Percentiles rank a stretch among this genome's conserved stretches.
phyloP scores from a whole-genome alignment of 169 alveolate species.

The Cryptosporidium xiaoi region DNA sequence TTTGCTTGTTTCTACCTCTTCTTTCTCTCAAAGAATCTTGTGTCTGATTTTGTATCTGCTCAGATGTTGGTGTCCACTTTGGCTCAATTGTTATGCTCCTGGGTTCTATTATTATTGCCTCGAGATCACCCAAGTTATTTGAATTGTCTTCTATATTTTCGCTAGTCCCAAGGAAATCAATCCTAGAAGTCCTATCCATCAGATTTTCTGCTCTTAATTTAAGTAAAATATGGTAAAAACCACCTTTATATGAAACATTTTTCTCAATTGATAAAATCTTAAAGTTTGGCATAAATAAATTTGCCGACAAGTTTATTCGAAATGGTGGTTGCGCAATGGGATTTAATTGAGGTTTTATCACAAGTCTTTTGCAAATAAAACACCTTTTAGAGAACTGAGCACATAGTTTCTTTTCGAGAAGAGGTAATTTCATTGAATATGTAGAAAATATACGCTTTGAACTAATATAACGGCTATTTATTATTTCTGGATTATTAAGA shows the following conservation, averaged over 20 bases:
- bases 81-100: constrained; percentile 18
- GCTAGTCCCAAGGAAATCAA: constrained; percentile 18
- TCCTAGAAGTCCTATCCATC: constrained; percentile 35
- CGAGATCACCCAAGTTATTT: neutral
- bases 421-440: constrained; percentile 16
- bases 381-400: constrained; percentile 76
- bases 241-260: neutral
- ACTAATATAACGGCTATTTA: constrained; percentile 11
- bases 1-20: constrained; percentile 23
- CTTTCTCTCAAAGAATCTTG: constrained; percentile 4
- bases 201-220: constrained; percentile 25
- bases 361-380: constrained; percentile 72
- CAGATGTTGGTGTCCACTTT: constrained; percentile 68
- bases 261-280: constrained; percentile 5
- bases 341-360: constrained; percentile 76
- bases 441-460: neutral
- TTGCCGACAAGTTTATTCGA: constrained; percentile 67
- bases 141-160: neutral
- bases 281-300: constrained; percentile 49
- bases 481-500: constrained; percentile 51
- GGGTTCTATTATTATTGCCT: constrained; percentile 27
- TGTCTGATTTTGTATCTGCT: constrained; percentile 29
- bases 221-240: neutral
- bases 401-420: neutral
- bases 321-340: constrained; percentile 75